Evolutionary conservation across 2,329 filamentous ascomycete genomes (phyloP).

Genomic region (Colletotrichum tanaceti): DNA sequence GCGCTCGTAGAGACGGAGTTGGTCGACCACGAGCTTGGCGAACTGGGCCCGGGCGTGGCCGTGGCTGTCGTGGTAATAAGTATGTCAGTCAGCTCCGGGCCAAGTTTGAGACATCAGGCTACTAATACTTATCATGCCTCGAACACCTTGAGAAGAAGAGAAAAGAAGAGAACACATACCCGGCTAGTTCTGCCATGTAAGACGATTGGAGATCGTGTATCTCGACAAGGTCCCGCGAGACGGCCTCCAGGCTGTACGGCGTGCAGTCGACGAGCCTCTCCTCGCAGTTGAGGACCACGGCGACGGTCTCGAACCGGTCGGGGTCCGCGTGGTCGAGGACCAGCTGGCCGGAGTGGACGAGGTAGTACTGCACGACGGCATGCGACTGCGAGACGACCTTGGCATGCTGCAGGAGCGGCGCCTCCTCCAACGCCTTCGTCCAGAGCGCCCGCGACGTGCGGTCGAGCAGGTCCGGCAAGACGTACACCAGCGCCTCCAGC

Average conservation of each 20-base stretch:
- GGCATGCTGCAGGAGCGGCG: slow-evolving; percentile 10
- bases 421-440: background rate
- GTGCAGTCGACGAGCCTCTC: background rate
- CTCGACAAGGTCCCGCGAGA: background rate
- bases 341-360: background rate
- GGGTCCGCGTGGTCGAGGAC: background rate
- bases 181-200: background rate
- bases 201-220: background rate
- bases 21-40: slow-evolving; percentile 8
- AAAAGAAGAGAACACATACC: background rate
- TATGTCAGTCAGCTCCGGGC: no score
- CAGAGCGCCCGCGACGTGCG: background rate
- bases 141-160: no score
- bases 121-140: no score
- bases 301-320: background rate
- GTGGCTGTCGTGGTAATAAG: background rate
- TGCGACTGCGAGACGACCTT: slow-evolving; percentile 11
- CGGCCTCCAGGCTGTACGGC: background rate
- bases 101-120: no score
- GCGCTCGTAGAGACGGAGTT: slow-evolving; percentile 3
- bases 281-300: background rate
- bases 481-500: slow-evolving; percentile 11
- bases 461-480: slow-evolving; percentile 3
- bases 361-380: slow-evolving; percentile 11
- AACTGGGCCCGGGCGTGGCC: slow-evolving; percentile 5